A percentile compares a stretch with the other conserved stretches of the same genome.
These are phyloP conservation scores for Amphirosellinia nigrospora DNA, from an alignment of 495 filamentous ascomycete species.

Conservation along the genomic window DNA sequence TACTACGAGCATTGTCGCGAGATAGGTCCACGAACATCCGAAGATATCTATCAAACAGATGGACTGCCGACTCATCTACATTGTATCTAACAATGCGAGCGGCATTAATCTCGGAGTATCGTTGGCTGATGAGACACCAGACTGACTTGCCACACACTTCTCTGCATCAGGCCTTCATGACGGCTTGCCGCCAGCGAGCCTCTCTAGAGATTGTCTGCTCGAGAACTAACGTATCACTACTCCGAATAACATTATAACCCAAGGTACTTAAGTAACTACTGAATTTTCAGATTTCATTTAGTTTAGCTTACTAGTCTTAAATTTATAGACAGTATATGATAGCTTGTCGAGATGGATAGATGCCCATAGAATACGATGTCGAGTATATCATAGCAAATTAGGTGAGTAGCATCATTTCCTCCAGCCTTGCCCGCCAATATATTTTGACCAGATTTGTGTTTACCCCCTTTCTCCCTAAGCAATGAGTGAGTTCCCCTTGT, in stretches of 20 bases:
- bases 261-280: neutral
- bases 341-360: neutral
- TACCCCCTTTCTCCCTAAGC: neutral
- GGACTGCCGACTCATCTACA: no score
- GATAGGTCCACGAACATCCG: no score
- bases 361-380: neutral
- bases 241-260: neutral
- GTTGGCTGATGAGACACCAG: no score
- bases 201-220: no score
- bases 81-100: no score
- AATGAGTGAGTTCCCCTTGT: neutral
- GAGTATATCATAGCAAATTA: slow-evolving; percentile 1
- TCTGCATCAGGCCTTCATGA: no score
- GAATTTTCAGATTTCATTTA: neutral
- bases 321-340: neutral
- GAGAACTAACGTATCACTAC: no score
- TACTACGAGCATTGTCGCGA: neutral
- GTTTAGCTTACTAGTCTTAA: neutral
- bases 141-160: no score
- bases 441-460: neutral
- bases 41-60: no score
- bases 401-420: neutral
- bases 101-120: no score
- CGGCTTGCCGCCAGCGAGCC: no score
- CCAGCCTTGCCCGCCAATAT: neutral